Evolutionary conservation across 2,329 filamentous ascomycete species (phyloP).

Genomic region (Claviceps maximensis): DNA sequence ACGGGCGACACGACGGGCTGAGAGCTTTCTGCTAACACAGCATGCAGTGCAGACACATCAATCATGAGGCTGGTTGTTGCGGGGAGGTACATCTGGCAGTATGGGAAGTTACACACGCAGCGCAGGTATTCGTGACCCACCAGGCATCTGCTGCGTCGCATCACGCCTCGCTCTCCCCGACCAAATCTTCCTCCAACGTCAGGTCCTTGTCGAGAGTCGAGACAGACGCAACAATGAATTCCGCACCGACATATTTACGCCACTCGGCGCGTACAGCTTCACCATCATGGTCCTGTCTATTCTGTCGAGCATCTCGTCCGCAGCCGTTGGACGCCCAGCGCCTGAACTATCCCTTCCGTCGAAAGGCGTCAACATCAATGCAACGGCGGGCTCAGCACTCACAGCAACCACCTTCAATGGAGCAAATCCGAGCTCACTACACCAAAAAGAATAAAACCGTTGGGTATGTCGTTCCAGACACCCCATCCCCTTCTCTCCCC

Average conservation of each 20-base stretch:
- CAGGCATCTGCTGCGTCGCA: not conserved
- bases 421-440: slow-evolving; percentile 50
- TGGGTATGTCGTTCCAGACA: slow-evolving; percentile 17
- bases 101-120: not conserved
- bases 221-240: slow-evolving; percentile 26
- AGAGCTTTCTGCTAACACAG: too few species aligned
- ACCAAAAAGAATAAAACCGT: slow-evolving; percentile 53
- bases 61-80: not conserved
- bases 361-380: slow-evolving; percentile 19
- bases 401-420: slow-evolving; percentile 35
- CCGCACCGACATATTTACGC: slow-evolving; percentile 22
- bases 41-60: too few species aligned
- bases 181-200: too few species aligned
- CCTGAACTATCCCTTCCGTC: slow-evolving; percentile 13
- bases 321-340: slow-evolving; percentile 10
- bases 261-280: slow-evolving; percentile 14
- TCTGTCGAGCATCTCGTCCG: slow-evolving; percentile 22
- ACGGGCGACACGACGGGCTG: too few species aligned
- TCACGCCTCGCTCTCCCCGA: too few species aligned
- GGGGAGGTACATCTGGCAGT: not conserved
- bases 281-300: slow-evolving; percentile 24
- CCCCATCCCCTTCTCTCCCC: not conserved
- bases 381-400: slow-evolving; percentile 13
- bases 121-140: not conserved
- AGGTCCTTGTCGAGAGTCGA: not conserved